Conservation (phyloP, 139 green algal species). For the Chlamydomonas incerta region DNA sequence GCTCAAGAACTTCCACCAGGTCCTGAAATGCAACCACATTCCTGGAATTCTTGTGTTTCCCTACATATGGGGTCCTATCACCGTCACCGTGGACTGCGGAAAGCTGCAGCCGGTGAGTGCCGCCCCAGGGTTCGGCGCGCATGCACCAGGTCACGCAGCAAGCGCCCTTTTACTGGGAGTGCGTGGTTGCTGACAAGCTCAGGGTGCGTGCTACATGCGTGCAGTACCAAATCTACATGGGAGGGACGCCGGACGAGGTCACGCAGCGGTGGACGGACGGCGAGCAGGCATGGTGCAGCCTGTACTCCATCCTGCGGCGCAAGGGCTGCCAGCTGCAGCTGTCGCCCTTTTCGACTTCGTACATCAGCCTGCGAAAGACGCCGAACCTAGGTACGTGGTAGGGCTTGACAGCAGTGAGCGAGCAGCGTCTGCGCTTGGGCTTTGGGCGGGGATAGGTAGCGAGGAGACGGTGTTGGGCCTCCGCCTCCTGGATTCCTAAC, state of each 20-base stretch:
- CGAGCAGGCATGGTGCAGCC: slow-evolving; percentile 41
- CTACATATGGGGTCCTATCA: slow-evolving; percentile 36
- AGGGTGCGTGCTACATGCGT: background rate
- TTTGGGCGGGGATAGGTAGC: too few relatives aligned
- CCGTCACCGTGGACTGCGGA: slow-evolving; percentile 35
- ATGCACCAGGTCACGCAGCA: too few relatives aligned
- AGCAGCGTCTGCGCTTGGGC: too few relatives aligned
- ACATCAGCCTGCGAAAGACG: slow-evolving; percentile 12
- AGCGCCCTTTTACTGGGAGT: too few relatives aligned
- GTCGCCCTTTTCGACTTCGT: slow-evolving; percentile 24
- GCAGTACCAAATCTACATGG: slow-evolving; percentile 42
- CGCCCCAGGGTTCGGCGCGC: slow-evolving; percentile 9
- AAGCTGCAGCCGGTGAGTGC: slow-evolving; percentile 25
- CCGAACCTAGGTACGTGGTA: background rate
- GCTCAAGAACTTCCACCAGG: slow-evolving; percentile 9
- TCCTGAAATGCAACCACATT: slow-evolving; percentile 10
- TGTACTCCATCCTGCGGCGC: background rate
- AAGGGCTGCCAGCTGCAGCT: slow-evolving; percentile 36
- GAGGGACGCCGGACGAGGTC: background rate
- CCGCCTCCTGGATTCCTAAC: too few relatives aligned
- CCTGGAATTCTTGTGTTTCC: slow-evolving; percentile 32
- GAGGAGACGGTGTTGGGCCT: too few relatives aligned
- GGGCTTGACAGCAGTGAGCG: too few relatives aligned
- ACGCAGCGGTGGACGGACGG: background rate
- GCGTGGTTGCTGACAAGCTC: background rate